These are phyloP conservation scores for Podila epicladia DNA, from an alignment of 192 early-diverging fungal species.

Conservation along the genomic window DNA sequence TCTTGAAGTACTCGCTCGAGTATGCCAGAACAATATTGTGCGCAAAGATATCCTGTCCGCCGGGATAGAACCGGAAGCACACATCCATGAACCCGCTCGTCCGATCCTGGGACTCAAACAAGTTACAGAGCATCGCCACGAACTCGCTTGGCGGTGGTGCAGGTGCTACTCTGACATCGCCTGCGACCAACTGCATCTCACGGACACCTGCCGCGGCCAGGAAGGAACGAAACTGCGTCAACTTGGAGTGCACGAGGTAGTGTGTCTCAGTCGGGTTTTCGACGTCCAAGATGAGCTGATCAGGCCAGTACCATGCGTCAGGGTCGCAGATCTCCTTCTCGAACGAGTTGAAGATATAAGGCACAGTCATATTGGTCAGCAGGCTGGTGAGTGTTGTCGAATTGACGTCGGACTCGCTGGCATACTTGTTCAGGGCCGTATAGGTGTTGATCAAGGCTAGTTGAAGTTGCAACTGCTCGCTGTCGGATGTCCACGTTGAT, in stretches of 20 bases:
- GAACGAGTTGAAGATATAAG: constrained; percentile 20
- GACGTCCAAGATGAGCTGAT: constrained; percentile 20
- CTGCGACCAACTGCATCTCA: constrained; percentile 7
- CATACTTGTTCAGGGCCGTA: background rate
- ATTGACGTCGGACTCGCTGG: background rate
- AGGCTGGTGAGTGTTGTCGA: background rate
- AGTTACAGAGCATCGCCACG: background rate
- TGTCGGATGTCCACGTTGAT: background rate
- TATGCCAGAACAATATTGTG: constrained; percentile 25
- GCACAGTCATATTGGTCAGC: background rate
- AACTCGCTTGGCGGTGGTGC: background rate
- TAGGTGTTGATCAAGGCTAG: constrained; percentile 11
- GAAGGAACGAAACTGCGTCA: constrained; percentile 1
- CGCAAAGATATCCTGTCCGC: constrained; percentile 8
- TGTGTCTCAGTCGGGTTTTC: constrained; percentile 7
- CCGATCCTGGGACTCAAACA: constrained; percentile 16
- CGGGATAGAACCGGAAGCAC: constrained; percentile 6
- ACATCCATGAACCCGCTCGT: constrained; percentile 29
- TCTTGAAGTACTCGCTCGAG: constrained; percentile 7
- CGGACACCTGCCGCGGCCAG: constrained; percentile 11
- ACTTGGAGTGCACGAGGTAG: background rate
- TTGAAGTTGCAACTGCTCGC: background rate
- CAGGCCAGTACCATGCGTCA: constrained; percentile 13
- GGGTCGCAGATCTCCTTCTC: constrained; percentile 5
- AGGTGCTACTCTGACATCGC: background rate